These are phyloP conservation scores for Podospora bellae-mahoneyi DNA, from an alignment of 495 filamentous ascomycete species.

Conservation along the genomic window DNA sequence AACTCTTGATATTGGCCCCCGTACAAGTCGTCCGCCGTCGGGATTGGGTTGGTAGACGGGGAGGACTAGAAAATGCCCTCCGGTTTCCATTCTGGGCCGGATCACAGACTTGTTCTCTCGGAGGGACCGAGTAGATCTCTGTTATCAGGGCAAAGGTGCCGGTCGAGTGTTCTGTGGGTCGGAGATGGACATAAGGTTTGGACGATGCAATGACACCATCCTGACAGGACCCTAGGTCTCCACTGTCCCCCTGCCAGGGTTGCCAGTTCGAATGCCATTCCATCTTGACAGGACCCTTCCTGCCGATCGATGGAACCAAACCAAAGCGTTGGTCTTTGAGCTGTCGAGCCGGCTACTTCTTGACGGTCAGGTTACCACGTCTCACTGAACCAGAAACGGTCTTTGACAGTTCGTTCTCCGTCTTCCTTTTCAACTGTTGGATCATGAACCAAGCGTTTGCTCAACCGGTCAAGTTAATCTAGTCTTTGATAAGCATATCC, in stretches of 20 bases:
- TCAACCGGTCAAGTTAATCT: neutral
- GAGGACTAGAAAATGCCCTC: neutral
- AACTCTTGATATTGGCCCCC: neutral
- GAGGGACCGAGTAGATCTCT: neutral
- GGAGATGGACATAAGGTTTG: neutral
- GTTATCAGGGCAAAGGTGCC: too few species aligned
- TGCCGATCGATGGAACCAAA: neutral
- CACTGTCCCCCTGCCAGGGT: neutral
- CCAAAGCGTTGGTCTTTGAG: neutral
- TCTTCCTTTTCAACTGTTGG: neutral
- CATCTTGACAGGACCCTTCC: neutral
- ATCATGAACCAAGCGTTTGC: neutral
- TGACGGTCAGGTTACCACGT: neutral
- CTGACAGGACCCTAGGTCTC: neutral
- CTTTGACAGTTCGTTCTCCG: neutral
- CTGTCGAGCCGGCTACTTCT: neutral
- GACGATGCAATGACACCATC: neutral
- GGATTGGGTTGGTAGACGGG: neutral
- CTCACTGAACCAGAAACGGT: neutral
- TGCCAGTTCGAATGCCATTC: neutral
- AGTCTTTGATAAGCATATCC: neutral
- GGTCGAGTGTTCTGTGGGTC: neutral
- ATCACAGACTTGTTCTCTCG: neutral
- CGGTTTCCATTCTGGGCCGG: neutral
- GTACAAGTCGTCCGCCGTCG: neutral